These are phyloP conservation scores for Firmiana major DNA, from an alignment of 345 rosid genomes.

Conservation along the genomic window DNA sequence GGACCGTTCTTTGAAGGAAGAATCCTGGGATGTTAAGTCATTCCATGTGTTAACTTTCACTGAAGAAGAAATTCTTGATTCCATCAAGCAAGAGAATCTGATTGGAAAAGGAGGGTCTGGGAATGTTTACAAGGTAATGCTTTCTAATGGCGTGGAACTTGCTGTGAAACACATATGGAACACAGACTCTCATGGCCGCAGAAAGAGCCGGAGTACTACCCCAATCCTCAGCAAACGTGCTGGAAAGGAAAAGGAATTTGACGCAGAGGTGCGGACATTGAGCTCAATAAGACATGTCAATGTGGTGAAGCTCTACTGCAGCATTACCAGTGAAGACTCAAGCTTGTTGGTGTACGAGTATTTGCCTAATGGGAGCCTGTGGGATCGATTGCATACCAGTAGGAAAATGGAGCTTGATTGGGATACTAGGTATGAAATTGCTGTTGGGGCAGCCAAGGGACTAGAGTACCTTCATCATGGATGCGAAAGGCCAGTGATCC, in stretches of 20 bases:
- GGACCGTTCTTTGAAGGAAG: constrained; percentile 51
- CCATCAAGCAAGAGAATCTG: constrained; percentile 78
- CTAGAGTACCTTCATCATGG: constrained; percentile 90
- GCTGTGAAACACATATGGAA: constrained; percentile 85
- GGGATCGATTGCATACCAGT: constrained; percentile 72
- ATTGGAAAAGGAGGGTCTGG: constrained; percentile 94
- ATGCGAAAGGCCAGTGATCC: constrained; percentile 66
- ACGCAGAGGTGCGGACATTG: constrained; percentile 76
- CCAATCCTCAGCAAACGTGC: constrained; percentile 57
- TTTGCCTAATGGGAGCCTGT: constrained; percentile 84
- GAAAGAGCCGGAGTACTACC: constrained; percentile 41
- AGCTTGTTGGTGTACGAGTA: constrained; percentile 91
- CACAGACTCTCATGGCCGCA: constrained; percentile 25
- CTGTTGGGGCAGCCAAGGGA: constrained; percentile 81
- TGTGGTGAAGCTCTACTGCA: constrained; percentile 89
- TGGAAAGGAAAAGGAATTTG: constrained; percentile 57
- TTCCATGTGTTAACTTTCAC: constrained; percentile 64
- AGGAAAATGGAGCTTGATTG: constrained; percentile 72
- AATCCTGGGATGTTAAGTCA: constrained; percentile 78
- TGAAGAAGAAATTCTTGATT: constrained; percentile 80
- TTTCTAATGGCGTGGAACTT: constrained; percentile 64
- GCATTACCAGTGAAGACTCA: constrained; percentile 88
- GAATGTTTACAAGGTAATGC: constrained; percentile 66
- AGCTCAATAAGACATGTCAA: constrained; percentile 90
- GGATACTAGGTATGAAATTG: constrained; percentile 79